These are phyloP conservation scores for Phytopythium mirpurense DNA, from an alignment of 352 stramenopile species.

Conservation along the genomic window DNA sequence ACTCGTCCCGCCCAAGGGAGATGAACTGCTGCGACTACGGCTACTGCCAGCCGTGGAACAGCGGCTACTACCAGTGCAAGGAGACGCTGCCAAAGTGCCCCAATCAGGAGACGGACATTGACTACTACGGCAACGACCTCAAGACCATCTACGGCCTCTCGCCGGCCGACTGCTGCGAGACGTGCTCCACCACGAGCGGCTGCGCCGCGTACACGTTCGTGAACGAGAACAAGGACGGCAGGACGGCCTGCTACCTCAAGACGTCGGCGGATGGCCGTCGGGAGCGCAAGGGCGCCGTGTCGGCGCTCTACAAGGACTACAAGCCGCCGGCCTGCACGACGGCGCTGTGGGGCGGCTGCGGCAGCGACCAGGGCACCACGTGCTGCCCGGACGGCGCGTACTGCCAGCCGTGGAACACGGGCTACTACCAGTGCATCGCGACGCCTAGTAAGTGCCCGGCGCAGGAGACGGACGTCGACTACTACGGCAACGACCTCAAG, in stretches of 20 bases:
- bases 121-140: slow-evolving; percentile 49
- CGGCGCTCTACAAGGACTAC: slow-evolving; percentile 18
- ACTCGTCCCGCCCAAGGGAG: slow-evolving; percentile 21
- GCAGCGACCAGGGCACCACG: slow-evolving; percentile 13
- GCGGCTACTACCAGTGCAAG: slow-evolving; percentile 54
- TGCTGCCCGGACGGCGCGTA: slow-evolving; percentile 43
- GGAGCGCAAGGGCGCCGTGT: slow-evolving; percentile 28
- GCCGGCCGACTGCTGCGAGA: slow-evolving; percentile 32
- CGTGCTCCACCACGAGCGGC: slow-evolving; percentile 31
- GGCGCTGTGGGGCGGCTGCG: slow-evolving; percentile 13
- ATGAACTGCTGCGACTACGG: slow-evolving; percentile 37
- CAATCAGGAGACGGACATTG: slow-evolving; percentile 38
- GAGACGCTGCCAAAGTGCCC: slow-evolving; percentile 24
- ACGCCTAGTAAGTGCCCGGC: slow-evolving; percentile 25
- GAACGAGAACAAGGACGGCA: slow-evolving; percentile 46
- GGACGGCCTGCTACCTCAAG: slow-evolving; percentile 52
- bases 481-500: slow-evolving; percentile 41
- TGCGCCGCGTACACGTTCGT: slow-evolving; percentile 58
- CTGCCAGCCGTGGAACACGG: slow-evolving; percentile 58
- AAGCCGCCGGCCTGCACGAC: slow-evolving; percentile 9
- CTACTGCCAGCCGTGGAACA: slow-evolving; percentile 68
- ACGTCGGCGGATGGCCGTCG: slow-evolving; percentile 18
- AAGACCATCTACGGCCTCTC: slow-evolving; percentile 33
- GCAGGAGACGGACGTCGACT: slow-evolving; percentile 44
- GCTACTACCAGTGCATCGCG: slow-evolving; percentile 54